These are phyloP conservation scores for Pistacia atlantica DNA, from an alignment of 345 rosid genomes.

Conservation along the genomic window DNA sequence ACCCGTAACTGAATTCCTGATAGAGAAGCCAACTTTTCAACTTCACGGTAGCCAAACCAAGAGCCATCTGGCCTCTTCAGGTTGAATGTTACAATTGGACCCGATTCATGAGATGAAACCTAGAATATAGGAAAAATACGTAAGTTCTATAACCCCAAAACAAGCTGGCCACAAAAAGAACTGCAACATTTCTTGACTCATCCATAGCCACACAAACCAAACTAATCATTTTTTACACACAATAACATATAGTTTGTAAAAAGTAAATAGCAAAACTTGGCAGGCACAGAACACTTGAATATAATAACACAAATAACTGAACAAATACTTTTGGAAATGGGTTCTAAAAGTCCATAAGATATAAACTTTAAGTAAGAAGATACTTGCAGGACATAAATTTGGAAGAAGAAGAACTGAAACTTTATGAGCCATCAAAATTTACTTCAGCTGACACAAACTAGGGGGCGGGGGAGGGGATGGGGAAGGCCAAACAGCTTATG, in stretches of 20 bases:
- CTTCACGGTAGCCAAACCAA: conserved; percentile 94
- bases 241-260: neutral
- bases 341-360: neutral
- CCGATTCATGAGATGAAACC: conserved; percentile 49
- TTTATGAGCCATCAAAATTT: neutral
- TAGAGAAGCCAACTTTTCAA: conserved; percentile 92
- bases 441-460: neutral
- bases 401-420: neutral
- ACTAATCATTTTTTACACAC: neutral
- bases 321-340: neutral
- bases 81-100: conserved; percentile 80
- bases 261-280: no score
- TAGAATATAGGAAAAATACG: conserved; percentile 27
- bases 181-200: conserved; percentile 12
- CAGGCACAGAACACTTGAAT: no score
- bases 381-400: neutral
- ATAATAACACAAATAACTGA: neutral
- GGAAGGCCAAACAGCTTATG: neutral
- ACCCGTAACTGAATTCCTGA: conserved; percentile 96
- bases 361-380: conserved; percentile 1
- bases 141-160: conserved; percentile 6
- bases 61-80: conserved; percentile 89
- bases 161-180: neutral
- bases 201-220: neutral
- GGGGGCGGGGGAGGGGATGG: no score